These are phyloP conservation scores for Barbarea vulgaris DNA, from an alignment of 345 rosid genomes.

Conservation along the genomic window DNA sequence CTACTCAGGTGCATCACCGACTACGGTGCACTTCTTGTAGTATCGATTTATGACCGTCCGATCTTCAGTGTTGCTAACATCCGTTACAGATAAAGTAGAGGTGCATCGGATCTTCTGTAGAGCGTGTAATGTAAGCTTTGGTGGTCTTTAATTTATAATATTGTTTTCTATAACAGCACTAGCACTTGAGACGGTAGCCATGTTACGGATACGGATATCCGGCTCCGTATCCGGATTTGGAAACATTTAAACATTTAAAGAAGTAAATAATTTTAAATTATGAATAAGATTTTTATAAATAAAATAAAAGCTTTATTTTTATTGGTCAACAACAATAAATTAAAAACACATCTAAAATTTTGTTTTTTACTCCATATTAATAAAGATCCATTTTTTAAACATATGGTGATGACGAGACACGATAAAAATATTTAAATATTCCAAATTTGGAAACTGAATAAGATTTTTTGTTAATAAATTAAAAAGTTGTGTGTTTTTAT, in stretches of 20 bases:
- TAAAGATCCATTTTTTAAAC: too few relatives aligned
- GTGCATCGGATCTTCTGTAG: slow-evolving; percentile 14
- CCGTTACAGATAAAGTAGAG: background rate
- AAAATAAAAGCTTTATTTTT: too few relatives aligned
- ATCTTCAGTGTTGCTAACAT: background rate
- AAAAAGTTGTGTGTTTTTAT: too few relatives aligned
- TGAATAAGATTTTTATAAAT: background rate
- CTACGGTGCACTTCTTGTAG: background rate
- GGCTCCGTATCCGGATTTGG: too few relatives aligned
- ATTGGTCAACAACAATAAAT: background rate
- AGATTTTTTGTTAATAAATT: too few relatives aligned
- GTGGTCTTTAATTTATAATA: slow-evolving; percentile 13
- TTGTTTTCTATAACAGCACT: slow-evolving; percentile 13
- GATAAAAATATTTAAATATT: too few relatives aligned
- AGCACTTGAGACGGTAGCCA: background rate
- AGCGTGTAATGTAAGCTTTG: slow-evolving; percentile 43
- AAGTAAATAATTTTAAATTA: background rate
- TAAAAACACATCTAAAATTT: too few relatives aligned
- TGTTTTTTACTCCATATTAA: too few relatives aligned
- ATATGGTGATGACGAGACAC: background rate
- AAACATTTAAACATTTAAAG: background rate
- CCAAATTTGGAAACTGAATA: too few relatives aligned
- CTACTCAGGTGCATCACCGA: background rate
- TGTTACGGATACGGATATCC: too few relatives aligned
- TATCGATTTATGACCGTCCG: slow-evolving; percentile 19